Evolutionary conservation across 257 asterid species (phyloP), one percentile per base, ranked within the genome.

Genomic region (Solanum pinnatisectum): DNA sequence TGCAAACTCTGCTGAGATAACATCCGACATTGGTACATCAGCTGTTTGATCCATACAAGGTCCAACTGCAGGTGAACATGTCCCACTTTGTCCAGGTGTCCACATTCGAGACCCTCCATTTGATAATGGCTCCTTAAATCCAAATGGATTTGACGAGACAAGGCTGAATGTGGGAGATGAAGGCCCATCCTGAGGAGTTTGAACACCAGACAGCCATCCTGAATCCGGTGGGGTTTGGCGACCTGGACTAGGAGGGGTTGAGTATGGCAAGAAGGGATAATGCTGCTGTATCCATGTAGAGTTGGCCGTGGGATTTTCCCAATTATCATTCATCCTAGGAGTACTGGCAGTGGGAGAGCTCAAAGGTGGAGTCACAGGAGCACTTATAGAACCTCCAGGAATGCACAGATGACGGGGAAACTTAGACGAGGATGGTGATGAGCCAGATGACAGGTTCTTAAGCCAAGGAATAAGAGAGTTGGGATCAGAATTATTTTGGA

Each of bases 61-160:
- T 36, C 93, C 88, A 85, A 97, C 85, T 79, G 97, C 98, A 4
- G 99, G 99, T 37, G 99, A 97, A 81, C 99, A 96, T 4, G 98
- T 95, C 32, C 99, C 99, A 84, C 99, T 96, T 89, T 97, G 99
- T 37, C 98, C 98, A 1, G 99, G 99, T 49, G 99, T 96, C 98
- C 98, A 97, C 98, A 96, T 92, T 6, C 96, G 96, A 13, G 99
- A 96, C 30, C 99, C 99, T 70, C 96, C 96, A 44, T 93, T 95
- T 15, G 98, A 97, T 33, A 92, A 88, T 30, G 98, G 96, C 79
- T 93, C 98, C 91, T 88, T 94, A 89, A 92, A 89, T 85, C 95
- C 95, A 88, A 96, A 96, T 30, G 98, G 96, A 88, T 93, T 97
- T 20, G 96, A 91, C 11, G 98, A 92, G 84, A 97, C 96, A 30